Base-by-base conservation (phyloP, 2,329 filamentous ascomycete genomes). In the Nectriaceae sp. region DNA sequence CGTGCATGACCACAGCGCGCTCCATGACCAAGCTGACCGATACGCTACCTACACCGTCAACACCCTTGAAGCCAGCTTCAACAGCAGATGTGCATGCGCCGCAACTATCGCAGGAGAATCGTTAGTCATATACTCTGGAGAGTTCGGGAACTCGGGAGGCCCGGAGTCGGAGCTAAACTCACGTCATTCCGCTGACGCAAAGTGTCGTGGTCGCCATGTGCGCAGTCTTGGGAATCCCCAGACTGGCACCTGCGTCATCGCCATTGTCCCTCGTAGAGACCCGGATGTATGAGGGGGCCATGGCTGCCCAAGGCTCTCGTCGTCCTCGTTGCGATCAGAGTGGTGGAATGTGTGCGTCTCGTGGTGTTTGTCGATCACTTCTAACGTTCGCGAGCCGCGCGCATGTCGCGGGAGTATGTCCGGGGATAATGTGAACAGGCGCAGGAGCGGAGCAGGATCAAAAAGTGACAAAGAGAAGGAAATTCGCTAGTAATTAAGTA, bases 71-170 rank as follows among this genome's bases (percentile, higher is more conserved):
- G 57, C 89, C 94, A 50, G 87, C 83, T 77, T 97, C 93, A 60
- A 99, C 87, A n/a, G 94, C 87, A 38, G 92, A 95, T 21, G 93
- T 97, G 69, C 94, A 99, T 60, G 93, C 88, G 65, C 93, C 92
- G 73, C 94, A 99, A 56, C 80, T 84, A 78, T 81, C n/a, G n/a
- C n/a, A n/a, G n/a, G 76, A 80, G 20, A 20, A 35, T 22, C 42
- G 60, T 75, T 54, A 74, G 68, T 52, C 26, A 61, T 53, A 57
- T 52, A 55, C 46, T 29, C 40, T 21, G n/a, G n/a, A n/a, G n/a
- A n/a, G n/a, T 16, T 19, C 33, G 33, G 29, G 47, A 35, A 44
- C 46, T 16, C 26, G 21, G 29, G 35, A 38, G 20, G 8, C 40
- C 42, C 37, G 49, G 42, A 43, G 37, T 46, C 53, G 53, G 61